Base-by-base conservation (phyloP, 495 filamentous ascomycete genomes). In the Zalerion maritima region DNA sequence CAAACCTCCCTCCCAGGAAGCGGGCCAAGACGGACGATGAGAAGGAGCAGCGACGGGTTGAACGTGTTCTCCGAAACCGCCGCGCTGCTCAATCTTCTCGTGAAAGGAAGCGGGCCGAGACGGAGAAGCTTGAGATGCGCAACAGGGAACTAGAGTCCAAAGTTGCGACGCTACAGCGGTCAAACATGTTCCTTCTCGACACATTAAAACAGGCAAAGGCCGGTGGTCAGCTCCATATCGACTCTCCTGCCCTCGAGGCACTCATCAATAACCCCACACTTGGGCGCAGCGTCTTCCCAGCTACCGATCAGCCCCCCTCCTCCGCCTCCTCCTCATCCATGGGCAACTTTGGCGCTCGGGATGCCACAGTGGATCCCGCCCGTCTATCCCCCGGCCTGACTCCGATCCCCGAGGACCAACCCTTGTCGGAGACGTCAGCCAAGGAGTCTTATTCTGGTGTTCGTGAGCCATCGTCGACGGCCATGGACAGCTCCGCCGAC, bases 11-110 rank as follows among this genome's bases (percentile, higher is more conserved):
- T 40, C 89, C 89, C 33, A 87, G 82, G 34, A 97, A 97, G 71
- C 85, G 89, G 35, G 89, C 89, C 43, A 97, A 94, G 70, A 97
- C 89, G 16, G 85, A 92, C 32, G 89, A 93, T 49, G 89, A 97
- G 55, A 97, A 97, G 57, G 89, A 96, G 57, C 89, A 97, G 56
- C 78, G 89, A 26, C 81, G 89, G 29, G 87, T 96, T 41, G 89
- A 97, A 62, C 83, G 89, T 30, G 87, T 97, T 23, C 79, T 94
- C 39, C 75, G 89, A 21, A 97, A 97, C 55, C 83, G 89, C 37
- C 78, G 82, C 29, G 89, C 89, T 21, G 89, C 89, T 23, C 89
- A 96, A 62, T 92, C 86, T 29, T 94, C 87, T 9, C 69, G 89
- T 19, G 89, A 96, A 57, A 78, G 89, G 31, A 97, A 97, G 67